Evolutionary conservation across 768 basidiomycete genomes (phyloP).

Genomic region (Leccinum ochraceum): DNA sequence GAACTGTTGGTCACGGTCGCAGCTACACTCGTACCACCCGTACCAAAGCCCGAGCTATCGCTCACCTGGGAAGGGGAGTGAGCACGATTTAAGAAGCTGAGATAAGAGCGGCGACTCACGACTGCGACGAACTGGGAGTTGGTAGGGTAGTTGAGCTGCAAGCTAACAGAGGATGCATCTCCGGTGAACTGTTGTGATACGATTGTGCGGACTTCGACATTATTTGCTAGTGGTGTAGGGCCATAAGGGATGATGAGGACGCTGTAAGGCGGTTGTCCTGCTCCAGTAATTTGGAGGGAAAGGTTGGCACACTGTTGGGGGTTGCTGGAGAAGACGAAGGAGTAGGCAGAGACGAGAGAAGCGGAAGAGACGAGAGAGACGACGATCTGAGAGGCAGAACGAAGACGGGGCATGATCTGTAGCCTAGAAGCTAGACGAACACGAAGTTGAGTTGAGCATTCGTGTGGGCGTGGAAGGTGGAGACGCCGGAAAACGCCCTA

Average conservation of each 20-base stretch:
- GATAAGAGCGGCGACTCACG: constrained; percentile 45
- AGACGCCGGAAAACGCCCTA: neutral
- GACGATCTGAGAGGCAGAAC: neutral
- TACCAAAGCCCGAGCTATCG: constrained; percentile 60
- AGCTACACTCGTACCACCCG: constrained; percentile 73
- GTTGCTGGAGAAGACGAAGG: constrained; percentile 43
- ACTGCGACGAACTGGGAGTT: constrained; percentile 77
- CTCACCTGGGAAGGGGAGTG: constrained; percentile 45
- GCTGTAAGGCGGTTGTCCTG: constrained; percentile 66
- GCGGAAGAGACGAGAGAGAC: constrained; percentile 24
- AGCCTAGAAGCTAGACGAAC: constrained; percentile 2
- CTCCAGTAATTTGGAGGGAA: constrained; percentile 57
- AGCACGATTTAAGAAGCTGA: neutral
- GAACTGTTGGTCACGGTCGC: constrained; percentile 52
- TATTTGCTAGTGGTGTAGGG: constrained; percentile 57
- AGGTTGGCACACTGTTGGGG: constrained; percentile 71
- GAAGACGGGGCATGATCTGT: constrained; percentile 15
- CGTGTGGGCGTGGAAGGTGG: neutral
- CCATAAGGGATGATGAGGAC: constrained; percentile 70
- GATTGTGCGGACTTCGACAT: constrained; percentile 63
- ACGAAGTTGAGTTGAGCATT: constrained; percentile 12
- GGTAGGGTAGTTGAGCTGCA: constrained; percentile 63
- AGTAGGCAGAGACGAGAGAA: constrained; percentile 38
- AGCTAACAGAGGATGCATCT: constrained; percentile 41
- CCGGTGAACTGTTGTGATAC: constrained; percentile 54